These are phyloP conservation scores for Aspergillus jensenii DNA, from an alignment of 2,329 filamentous ascomycete species.

Conservation along the genomic window DNA sequence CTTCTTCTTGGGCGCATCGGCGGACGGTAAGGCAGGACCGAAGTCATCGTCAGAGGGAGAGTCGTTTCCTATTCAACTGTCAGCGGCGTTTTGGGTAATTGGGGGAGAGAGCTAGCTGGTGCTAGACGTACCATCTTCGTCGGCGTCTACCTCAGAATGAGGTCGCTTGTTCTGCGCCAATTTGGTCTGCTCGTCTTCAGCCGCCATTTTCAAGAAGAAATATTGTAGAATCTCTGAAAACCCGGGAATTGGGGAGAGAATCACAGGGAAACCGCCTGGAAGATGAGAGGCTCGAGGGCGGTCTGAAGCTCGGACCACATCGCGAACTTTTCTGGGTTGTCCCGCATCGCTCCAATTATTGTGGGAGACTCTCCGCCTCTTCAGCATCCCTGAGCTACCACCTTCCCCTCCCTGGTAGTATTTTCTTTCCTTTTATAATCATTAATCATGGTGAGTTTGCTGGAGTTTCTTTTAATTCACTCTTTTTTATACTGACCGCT, in stretches of 20 bases:
- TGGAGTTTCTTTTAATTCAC: not conserved
- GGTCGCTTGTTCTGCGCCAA: slow-evolving; percentile 53
- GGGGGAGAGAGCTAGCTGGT: not conserved
- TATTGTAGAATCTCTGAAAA: not conserved
- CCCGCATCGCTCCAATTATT: slow-evolving; percentile 21
- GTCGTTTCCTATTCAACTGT: slow-evolving; percentile 27
- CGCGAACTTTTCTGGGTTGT: slow-evolving; percentile 30
- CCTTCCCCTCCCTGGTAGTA: slow-evolving; percentile 17
- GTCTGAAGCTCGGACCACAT: slow-evolving; percentile 30
- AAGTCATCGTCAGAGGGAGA: slow-evolving; percentile 77
- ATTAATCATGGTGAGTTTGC: slow-evolving; percentile 31
- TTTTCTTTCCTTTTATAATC: slow-evolving; percentile 14
- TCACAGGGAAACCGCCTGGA: not conserved
- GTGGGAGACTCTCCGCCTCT: slow-evolving; percentile 11
- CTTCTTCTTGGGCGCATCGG: slow-evolving; percentile 82
- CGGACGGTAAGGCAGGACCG: slow-evolving; percentile 83
- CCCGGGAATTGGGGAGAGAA: slow-evolving; percentile 3
- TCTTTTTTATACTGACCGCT: slow-evolving; percentile 12
- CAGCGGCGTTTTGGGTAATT: not conserved
- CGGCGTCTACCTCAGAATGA: slow-evolving; percentile 55
- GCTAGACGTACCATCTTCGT: slow-evolving; percentile 39
- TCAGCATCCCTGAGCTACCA: slow-evolving; percentile 23
- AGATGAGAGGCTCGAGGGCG: slow-evolving; percentile 11
- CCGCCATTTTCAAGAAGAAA: slow-evolving; percentile 27
- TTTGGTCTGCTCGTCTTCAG: slow-evolving; percentile 22